Conservation (phyloP, 805 yeast genomes). For the Lachancea kluyveri region DNA sequence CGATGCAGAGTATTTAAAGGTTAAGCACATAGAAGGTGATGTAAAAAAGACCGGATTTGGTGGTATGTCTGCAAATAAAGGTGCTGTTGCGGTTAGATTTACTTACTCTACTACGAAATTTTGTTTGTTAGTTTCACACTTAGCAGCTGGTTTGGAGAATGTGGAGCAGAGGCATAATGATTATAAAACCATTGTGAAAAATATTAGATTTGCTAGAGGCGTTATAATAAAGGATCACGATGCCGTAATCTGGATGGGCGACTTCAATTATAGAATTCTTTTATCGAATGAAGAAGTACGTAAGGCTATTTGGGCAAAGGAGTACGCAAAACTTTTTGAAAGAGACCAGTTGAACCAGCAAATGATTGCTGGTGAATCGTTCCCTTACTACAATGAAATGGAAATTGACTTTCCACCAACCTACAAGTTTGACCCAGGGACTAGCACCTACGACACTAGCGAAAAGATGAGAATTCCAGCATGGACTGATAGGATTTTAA, state of each 20-base stretch:
- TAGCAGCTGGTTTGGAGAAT: constrained; percentile 88
- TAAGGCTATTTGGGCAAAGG: constrained; percentile 39
- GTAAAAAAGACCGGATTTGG: constrained; percentile 90
- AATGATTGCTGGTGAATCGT: constrained; percentile 67
- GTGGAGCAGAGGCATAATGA: constrained; percentile 81
- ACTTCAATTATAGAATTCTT: constrained; percentile 76
- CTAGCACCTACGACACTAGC: constrained; percentile 74
- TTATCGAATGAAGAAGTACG: constrained; percentile 68
- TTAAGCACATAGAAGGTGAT: constrained; percentile 61
- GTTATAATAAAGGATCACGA: constrained; percentile 69
- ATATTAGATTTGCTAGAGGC: constrained; percentile 55
- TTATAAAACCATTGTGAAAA: constrained; percentile 69
- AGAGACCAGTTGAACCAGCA: constrained; percentile 76
- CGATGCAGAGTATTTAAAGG: constrained; percentile 42
- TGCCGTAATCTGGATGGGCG: constrained; percentile 89
- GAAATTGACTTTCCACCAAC: constrained; percentile 83
- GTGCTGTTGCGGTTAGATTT: constrained; percentile 70
- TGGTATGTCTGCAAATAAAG: constrained; percentile 80
- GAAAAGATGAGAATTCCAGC: constrained; percentile 94
- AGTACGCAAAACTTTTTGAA: constrained; percentile 50
- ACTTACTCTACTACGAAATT: constrained; percentile 59
- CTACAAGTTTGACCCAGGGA: constrained; percentile 87
- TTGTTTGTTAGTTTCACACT: constrained; percentile 78
- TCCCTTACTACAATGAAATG: constrained; percentile 78
- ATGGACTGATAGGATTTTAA: constrained; percentile 91